phyloP scores from a whole-genome alignment of 176 grass and related monocot genomes.

The Ampelocalamus luodianensis region DNA sequence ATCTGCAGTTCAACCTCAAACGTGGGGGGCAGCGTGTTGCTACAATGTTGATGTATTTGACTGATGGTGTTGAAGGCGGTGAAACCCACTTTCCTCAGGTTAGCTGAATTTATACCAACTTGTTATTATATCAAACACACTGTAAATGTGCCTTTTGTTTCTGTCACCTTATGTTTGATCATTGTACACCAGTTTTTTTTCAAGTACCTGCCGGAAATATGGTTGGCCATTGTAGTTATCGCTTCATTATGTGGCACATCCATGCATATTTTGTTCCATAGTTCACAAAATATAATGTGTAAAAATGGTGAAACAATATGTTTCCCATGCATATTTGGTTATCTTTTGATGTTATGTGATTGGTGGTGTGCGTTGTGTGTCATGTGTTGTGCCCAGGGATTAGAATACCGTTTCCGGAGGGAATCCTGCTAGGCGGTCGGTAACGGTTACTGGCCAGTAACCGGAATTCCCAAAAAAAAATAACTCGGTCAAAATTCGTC shows the following conservation, averaged over 20 bases:
- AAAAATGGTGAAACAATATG: neutral
- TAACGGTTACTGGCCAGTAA: too few species aligned
- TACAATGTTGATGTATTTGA: constrained; percentile 99
- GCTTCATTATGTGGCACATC: neutral
- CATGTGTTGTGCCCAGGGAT: neutral
- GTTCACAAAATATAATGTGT: neutral
- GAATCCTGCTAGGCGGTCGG: too few species aligned
- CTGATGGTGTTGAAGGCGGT: constrained; percentile 90
- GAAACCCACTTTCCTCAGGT: constrained; percentile 93
- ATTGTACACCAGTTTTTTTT: neutral
- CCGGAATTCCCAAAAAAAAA: too few species aligned
- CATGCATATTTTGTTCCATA: neutral
- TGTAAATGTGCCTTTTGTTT: neutral
- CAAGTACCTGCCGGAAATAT: neutral
- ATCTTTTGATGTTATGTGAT: neutral
- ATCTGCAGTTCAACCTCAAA: constrained; percentile 77
- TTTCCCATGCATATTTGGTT: neutral
- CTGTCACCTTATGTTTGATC: neutral
- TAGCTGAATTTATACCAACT: constrained; percentile 23
- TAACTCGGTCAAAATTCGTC: too few species aligned
- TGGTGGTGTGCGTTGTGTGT: neutral
- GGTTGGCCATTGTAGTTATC: neutral
- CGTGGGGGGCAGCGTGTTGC: constrained; percentile 88
- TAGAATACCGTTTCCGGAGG: too few species aligned
- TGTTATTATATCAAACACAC: neutral